Evolutionary conservation across 352 stramenopile genomes (phyloP).

Genomic region (Phytophthora vignae): DNA sequence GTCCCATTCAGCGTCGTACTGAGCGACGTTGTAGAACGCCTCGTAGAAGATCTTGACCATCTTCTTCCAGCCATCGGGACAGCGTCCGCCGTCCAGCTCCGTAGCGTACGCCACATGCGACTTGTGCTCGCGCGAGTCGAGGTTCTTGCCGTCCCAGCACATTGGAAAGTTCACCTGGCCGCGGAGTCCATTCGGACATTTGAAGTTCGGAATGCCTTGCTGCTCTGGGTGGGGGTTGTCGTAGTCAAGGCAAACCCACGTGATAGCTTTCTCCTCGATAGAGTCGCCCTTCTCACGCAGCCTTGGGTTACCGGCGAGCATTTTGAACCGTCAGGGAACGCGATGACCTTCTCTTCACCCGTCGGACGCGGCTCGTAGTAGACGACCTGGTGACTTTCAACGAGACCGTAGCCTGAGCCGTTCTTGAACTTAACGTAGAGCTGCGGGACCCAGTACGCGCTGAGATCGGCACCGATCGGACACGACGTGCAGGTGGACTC

Average conservation of each 20-base stretch:
- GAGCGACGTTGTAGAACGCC: constrained; percentile 56
- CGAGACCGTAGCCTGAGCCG: constrained; percentile 51
- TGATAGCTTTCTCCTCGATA: constrained; percentile 53
- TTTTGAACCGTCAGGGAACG: constrained; percentile 58
- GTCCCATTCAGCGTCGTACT: constrained; percentile 59
- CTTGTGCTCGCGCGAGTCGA: constrained; percentile 61
- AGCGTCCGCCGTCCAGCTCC: constrained; percentile 48
- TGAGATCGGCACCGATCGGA: constrained; percentile 55
- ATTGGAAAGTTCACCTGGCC: constrained; percentile 67
- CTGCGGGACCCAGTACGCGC: constrained; percentile 61
- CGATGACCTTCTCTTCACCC: constrained; percentile 47
- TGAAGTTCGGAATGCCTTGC: constrained; percentile 53
- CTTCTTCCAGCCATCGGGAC: constrained; percentile 52
- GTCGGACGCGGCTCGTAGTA: constrained; percentile 53
- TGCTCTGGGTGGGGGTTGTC: constrained; percentile 49
- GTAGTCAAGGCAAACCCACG: constrained; percentile 61
- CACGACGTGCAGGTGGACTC: constrained; percentile 60
- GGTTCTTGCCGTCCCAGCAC: constrained; percentile 58
- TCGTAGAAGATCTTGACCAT: constrained; percentile 74
- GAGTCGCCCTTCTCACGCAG: constrained; percentile 42
- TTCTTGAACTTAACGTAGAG: constrained; percentile 70
- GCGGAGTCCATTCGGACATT: constrained; percentile 53
- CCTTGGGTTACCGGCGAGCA: constrained; percentile 52
- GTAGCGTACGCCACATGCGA: constrained; percentile 59
- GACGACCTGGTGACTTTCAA: constrained; percentile 63